Evolutionary conservation across 1,284 basidiomycete genomes (phyloP).

Genomic region (Fomes fomentarius): DNA sequence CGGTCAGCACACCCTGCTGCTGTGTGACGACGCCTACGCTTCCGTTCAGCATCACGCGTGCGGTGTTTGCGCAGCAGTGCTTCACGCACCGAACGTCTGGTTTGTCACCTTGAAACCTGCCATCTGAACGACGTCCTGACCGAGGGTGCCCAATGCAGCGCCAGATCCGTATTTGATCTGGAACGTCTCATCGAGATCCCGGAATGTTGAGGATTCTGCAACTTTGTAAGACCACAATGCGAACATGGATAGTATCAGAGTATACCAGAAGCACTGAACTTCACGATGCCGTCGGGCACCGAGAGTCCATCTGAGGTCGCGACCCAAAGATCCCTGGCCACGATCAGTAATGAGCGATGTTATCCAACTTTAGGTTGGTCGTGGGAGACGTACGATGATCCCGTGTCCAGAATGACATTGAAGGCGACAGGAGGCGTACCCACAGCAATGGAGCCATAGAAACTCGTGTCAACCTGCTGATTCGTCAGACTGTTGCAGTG

Average conservation of each 20-base stretch:
- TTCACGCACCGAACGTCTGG: conserved; percentile 47
- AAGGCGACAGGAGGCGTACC: conserved; percentile 43
- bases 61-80: conserved; percentile 8
- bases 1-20: conserved; percentile 28
- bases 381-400: conserved; percentile 47
- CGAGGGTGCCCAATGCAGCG: conserved; percentile 38
- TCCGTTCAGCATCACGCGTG: no score
- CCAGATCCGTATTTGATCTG: conserved; percentile 39
- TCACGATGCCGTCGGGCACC: conserved; percentile 24
- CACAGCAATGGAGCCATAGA: conserved; percentile 45
- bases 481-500: conserved; percentile 31
- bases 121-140: conserved; percentile 44
- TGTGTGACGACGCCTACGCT: conserved; percentile 32
- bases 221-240: not conserved
- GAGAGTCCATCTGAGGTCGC: conserved; percentile 23
- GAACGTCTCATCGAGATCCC: conserved; percentile 28
- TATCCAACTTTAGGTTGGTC: not conserved
- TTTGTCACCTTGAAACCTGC: conserved; percentile 45
- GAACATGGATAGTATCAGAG: not conserved
- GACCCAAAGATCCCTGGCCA: conserved; percentile 34
- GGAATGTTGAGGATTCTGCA: conserved; percentile 31
- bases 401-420: conserved; percentile 56
- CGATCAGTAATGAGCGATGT: not conserved
- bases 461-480: conserved; percentile 37
- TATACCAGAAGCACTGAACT: conserved; percentile 28